A percentile compares a stretch with the other conserved stretches of the same genome.
Evolutionary conservation across 2,329 filamentous ascomycete species (phyloP).

Genomic region (Paracamarosporium sp.): DNA sequence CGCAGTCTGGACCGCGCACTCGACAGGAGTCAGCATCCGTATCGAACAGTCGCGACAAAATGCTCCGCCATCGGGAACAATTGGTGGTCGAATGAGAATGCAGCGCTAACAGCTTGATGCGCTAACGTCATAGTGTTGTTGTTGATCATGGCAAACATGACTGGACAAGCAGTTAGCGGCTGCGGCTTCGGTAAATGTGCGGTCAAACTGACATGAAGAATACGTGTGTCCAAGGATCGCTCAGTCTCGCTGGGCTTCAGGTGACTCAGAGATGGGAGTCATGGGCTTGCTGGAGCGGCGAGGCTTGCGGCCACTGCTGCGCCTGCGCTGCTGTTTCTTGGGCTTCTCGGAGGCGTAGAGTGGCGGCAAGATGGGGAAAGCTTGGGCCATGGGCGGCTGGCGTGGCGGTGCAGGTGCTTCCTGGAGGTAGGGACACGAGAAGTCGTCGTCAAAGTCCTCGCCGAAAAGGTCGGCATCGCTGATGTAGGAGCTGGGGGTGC

Average conservation of each 20-base stretch:
- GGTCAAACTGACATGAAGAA: conserved; percentile 23
- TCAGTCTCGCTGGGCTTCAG: conserved; percentile 46
- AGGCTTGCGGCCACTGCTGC: conserved; percentile 49
- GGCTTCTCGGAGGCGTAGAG: conserved; percentile 50
- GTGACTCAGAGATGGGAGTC: conserved; percentile 50
- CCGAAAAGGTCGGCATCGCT: conserved; percentile 51
- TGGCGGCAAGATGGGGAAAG: conserved; percentile 46
- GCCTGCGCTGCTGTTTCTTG: conserved; percentile 46
- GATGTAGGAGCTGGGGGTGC: conserved; percentile 49
- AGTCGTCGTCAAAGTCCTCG: conserved; percentile 45
- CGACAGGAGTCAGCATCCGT: background rate
- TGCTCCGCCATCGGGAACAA: background rate
- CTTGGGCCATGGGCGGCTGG: conserved; percentile 41
- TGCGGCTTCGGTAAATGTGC: conserved; percentile 9
- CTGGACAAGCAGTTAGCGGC: conserved; percentile 24
- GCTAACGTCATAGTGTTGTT: conserved; percentile 20
- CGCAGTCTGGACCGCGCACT: background rate
- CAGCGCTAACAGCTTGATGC: conserved; percentile 16
- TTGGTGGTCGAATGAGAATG: conserved; percentile 8
- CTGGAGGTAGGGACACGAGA: conserved; percentile 40
- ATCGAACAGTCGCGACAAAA: background rate
- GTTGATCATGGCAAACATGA: conserved; percentile 18
- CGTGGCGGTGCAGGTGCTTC: conserved; percentile 50
- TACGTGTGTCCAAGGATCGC: background rate
- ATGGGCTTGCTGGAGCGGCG: conserved; percentile 50